Evolutionary conservation across 2,329 filamentous ascomycete genomes (phyloP).

Genomic region (Botryotinia narcissicola): DNA sequence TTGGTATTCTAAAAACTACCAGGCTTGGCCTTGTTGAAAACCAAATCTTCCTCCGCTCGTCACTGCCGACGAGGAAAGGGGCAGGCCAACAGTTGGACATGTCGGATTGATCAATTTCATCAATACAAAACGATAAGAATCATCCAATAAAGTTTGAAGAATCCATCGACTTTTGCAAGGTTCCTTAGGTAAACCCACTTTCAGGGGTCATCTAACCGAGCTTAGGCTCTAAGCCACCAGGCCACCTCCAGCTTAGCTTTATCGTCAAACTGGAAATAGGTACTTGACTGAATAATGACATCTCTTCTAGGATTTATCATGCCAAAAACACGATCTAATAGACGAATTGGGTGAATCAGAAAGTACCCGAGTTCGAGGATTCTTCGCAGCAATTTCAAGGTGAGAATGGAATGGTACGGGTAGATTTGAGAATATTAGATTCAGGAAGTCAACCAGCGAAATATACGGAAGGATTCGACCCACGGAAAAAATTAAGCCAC

Average conservation of each 20-base stretch:
- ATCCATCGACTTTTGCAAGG: not conserved
- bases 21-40: not conserved
- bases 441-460: not conserved
- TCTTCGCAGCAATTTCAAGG: not conserved
- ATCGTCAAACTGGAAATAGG: not conserved
- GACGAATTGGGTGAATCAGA: accelerated
- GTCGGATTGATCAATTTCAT: not conserved
- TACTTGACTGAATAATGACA: too few relatives aligned
- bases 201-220: not conserved
- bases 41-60: not conserved
- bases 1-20: not conserved
- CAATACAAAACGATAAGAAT: not conserved
- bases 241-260: not conserved
- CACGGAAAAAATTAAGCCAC: not conserved
- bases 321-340: not conserved
- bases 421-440: not conserved
- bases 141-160: not conserved
- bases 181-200: not conserved
- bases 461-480: not conserved
- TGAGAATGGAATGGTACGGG: not conserved
- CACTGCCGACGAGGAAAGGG: not conserved
- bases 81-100: not conserved
- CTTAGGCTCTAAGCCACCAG: not conserved
- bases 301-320: not conserved
- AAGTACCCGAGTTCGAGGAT: not conserved